Conservation (phyloP, 2,329 filamentous ascomycete genomes). For the Colletotrichum euphorbiae region DNA sequence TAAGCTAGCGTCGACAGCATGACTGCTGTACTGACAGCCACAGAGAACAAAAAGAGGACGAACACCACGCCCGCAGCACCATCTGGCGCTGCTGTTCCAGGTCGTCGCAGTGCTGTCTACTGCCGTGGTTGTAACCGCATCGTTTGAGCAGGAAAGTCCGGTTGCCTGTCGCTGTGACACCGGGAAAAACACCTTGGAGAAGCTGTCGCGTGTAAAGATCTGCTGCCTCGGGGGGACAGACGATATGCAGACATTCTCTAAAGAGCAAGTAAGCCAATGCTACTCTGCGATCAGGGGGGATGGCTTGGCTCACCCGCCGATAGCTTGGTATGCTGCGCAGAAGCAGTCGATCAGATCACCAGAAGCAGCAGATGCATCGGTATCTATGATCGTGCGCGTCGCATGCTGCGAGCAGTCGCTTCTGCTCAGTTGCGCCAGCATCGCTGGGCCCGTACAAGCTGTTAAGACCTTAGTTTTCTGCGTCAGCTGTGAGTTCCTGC, state of each 20-base stretch:
- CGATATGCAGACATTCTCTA: background rate
- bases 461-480: conserved; percentile 2
- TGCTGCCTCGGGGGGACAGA: conserved; percentile 16
- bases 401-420: conserved; percentile 5
- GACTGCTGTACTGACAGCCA: background rate
- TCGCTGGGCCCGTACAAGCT: conserved; percentile 17
- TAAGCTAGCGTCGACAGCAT: background rate
- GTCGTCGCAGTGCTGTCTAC: background rate
- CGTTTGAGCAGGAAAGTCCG: background rate
- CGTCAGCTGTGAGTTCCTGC: background rate
- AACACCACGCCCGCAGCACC: background rate
- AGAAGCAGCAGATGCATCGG: background rate
- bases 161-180: conserved; percentile 1
- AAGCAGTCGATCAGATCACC: conserved; percentile 3
- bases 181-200: conserved; percentile 22
- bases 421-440: conserved; percentile 5
- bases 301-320: background rate
- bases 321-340: conserved; percentile 14
- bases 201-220: conserved; percentile 17
- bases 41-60: background rate
- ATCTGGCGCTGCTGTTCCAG: conserved; percentile 1
- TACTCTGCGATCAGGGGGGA: no score
- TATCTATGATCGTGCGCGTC: background rate
- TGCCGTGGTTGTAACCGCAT: background rate
- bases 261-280: background rate